Percentiles rank a stretch among this genome's conserved stretches.
phyloP scores from a whole-genome alignment of 1,139 yeast genomes.

The Meyerozyma athensensis region DNA sequence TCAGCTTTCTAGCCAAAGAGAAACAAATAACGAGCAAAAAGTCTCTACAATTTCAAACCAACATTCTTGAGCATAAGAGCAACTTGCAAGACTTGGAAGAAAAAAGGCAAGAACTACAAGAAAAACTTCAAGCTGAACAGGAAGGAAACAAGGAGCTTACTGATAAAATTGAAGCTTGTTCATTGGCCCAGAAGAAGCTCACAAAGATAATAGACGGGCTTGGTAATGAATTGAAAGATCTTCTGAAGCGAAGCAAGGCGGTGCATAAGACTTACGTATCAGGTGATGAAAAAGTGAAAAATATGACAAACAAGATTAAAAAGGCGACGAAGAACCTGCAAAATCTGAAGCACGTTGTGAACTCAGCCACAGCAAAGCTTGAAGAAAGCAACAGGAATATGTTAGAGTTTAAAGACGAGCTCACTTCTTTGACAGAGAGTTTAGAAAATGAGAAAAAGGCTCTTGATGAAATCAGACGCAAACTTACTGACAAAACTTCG shows the following conservation, averaged over 20 bases:
- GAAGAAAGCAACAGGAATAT: conserved; percentile 42
- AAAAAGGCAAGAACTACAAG: conserved; percentile 33
- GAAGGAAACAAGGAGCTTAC: conserved; percentile 41
- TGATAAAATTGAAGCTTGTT: conserved; percentile 36
- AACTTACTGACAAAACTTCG: conserved; percentile 70
- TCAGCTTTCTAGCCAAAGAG: conserved; percentile 61
- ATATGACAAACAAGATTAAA: conserved; percentile 52
- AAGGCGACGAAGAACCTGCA: conserved; percentile 54
- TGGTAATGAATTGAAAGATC: conserved; percentile 26
- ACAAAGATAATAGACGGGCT: conserved; percentile 24
- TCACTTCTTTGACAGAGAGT: conserved; percentile 40
- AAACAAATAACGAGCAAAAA: conserved; percentile 53
- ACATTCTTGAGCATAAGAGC: conserved; percentile 36
- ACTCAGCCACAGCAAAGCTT: conserved; percentile 45
- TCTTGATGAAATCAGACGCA: conserved; percentile 59
- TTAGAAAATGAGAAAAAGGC: conserved; percentile 50
- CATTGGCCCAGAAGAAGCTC: conserved; percentile 30
- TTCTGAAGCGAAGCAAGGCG: conserved; percentile 35
- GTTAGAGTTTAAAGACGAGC: conserved; percentile 34
- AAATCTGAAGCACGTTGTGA: conserved; percentile 29
- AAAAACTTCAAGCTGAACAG: conserved; percentile 44
- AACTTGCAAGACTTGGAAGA: conserved; percentile 36
- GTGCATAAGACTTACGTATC: conserved; percentile 53
- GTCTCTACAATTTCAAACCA: conserved; percentile 55
- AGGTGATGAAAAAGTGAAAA: conserved; percentile 69